These are phyloP conservation scores for Colletotrichum sansevieriae DNA, from an alignment of 2,329 filamentous ascomycete genomes.

Conservation along the genomic window DNA sequence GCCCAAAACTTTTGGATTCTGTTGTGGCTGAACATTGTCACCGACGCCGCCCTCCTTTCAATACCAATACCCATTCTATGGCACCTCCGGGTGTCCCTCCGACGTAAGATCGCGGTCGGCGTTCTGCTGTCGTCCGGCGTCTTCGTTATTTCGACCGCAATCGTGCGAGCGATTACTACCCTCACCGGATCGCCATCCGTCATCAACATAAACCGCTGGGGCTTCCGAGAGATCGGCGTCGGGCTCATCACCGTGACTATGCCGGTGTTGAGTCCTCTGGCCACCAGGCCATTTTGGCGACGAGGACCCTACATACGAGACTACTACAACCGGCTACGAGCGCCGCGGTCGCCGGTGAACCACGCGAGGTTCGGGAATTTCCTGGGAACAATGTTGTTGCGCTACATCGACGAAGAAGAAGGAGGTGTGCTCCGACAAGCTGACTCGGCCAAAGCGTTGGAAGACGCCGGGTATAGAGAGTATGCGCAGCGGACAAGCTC, in stretches of 20 bases:
- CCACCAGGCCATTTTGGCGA: constrained; percentile 41
- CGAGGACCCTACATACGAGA: constrained; percentile 37
- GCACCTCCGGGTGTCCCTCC: constrained; percentile 40
- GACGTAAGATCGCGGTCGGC: constrained; percentile 43
- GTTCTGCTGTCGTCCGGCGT: constrained; percentile 46
- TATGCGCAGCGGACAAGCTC: not conserved
- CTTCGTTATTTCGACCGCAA: constrained; percentile 47
- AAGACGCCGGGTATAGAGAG: not conserved
- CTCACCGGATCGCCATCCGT: constrained; percentile 44
- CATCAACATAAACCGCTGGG: constrained; percentile 45
- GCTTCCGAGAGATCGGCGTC: constrained; percentile 45
- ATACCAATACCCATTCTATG: constrained; percentile 47
- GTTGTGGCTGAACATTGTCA: constrained; percentile 44
- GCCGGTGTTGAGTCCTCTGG: constrained; percentile 41
- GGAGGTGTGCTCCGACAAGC: not conserved
- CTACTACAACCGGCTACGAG: constrained; percentile 23
- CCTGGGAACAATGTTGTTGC: constrained; percentile 25
- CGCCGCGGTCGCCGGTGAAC: not conserved
- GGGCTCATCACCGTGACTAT: constrained; percentile 43
- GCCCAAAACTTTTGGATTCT: constrained; percentile 46
- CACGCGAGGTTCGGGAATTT: constrained; percentile 30
- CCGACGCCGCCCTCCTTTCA: constrained; percentile 46
- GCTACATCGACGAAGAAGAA: constrained; percentile 32
- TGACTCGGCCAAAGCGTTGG: not conserved
- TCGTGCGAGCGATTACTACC: constrained; percentile 44